Evolutionary conservation across 1,284 basidiomycete genomes (phyloP).

Genomic region (Chondrostereum purpureum): DNA sequence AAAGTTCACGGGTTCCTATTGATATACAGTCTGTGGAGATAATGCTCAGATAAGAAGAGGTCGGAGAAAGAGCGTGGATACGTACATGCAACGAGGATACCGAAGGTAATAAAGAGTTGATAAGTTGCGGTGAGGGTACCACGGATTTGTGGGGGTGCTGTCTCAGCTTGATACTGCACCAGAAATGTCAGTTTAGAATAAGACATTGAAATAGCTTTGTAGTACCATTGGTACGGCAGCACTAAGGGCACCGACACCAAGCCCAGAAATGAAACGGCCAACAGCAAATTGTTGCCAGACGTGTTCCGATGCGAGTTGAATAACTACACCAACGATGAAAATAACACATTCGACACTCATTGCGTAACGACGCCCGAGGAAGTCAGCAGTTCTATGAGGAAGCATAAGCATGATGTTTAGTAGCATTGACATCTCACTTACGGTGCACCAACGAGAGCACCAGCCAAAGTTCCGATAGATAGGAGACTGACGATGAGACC

Average conservation of each 20-base stretch:
- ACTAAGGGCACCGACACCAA: conserved; percentile 67
- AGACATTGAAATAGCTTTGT: background rate
- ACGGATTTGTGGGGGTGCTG: conserved; percentile 71
- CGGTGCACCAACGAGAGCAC: conserved; percentile 56
- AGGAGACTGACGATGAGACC: conserved; percentile 69
- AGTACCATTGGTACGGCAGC: conserved; percentile 69
- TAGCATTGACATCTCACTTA: conserved; percentile 24
- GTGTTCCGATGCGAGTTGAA: conserved; percentile 44
- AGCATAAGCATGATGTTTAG: conserved; percentile 4
- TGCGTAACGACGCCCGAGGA: conserved; percentile 61
- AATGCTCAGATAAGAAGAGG: conserved; percentile 1
- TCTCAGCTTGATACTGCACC: conserved; percentile 63
- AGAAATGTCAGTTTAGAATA: conserved; percentile 2
- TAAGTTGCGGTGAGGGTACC: conserved; percentile 69
- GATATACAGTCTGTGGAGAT: conserved; percentile 46
- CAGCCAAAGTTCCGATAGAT: conserved; percentile 57
- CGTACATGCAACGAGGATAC: conserved; percentile 69
- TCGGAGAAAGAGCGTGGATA: conserved; percentile 10
- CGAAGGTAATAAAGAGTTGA: conserved; percentile 72
- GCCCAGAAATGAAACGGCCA: conserved; percentile 62
- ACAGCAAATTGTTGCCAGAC: conserved; percentile 64
- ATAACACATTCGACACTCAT: conserved; percentile 65
- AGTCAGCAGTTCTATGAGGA: conserved; percentile 47
- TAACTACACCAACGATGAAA: conserved; percentile 66
- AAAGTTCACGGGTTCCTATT: conserved; percentile 46